Conservation (phyloP, 305 asterid genomes). For the Solanum hybrid region DNA sequence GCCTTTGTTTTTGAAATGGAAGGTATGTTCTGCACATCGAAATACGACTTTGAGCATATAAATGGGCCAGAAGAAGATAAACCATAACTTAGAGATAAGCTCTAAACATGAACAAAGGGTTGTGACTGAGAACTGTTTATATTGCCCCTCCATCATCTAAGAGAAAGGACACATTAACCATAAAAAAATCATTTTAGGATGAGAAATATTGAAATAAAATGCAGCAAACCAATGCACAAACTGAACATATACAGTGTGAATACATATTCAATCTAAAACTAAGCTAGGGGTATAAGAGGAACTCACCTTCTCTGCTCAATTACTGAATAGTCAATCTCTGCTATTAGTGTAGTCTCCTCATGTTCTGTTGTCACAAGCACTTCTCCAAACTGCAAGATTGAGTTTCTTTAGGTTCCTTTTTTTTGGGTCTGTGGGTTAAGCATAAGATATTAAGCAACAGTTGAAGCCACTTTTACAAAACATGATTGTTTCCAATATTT, state of each 20-base stretch:
- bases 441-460: background rate
- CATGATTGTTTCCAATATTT: background rate
- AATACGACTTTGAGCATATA: background rate
- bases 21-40: slow-evolving; percentile 47
- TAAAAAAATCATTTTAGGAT: background rate
- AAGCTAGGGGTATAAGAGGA: background rate
- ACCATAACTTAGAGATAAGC: background rate
- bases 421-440: background rate
- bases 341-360: slow-evolving; percentile 52
- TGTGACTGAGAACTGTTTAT: background rate
- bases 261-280: background rate
- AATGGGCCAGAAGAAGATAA: background rate
- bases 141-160: background rate
- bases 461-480: background rate
- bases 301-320: slow-evolving; percentile 67
- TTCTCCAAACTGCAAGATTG: slow-evolving; percentile 69
- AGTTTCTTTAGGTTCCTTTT: slow-evolving; percentile 12
- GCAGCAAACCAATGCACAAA: background rate
- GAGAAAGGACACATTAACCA: background rate
- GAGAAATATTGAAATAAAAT: background rate
- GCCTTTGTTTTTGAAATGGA: slow-evolving; percentile 72
- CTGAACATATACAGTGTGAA: background rate
- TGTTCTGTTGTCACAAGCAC: slow-evolving; percentile 88
- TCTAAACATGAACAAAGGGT: background rate
- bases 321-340: slow-evolving; percentile 76